phyloP scores from a whole-genome alignment of 208 protist species.

The Trypanosomatidae sp. region DNA sequence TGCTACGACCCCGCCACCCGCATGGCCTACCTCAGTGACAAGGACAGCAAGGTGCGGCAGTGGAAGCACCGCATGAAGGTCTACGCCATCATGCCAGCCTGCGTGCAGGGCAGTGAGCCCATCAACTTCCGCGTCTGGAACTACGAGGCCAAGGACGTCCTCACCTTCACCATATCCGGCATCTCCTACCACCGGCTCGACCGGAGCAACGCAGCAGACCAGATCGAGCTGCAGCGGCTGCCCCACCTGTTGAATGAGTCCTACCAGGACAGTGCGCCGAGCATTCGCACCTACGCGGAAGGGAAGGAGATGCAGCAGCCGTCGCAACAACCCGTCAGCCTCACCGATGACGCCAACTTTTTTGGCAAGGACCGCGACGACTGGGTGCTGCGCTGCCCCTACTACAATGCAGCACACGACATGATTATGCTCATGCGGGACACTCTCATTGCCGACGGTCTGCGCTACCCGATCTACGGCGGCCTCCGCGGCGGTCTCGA shows the following conservation, averaged over 20 bases:
- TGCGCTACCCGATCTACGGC: slow-evolving; percentile 36
- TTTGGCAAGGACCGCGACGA: slow-evolving; percentile 25
- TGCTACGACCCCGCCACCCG: slow-evolving; percentile 42
- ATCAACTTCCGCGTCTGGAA: slow-evolving; percentile 28
- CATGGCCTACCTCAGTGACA: slow-evolving; percentile 47
- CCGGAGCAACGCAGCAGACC: slow-evolving; percentile 11
- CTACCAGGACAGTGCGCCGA: slow-evolving; percentile 9
- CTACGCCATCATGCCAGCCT: slow-evolving; percentile 29
- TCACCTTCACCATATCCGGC: slow-evolving; percentile 27
- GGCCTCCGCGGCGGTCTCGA: slow-evolving; percentile 33
- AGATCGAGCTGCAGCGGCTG: slow-evolving; percentile 26
- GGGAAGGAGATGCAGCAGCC: slow-evolving; percentile 12
- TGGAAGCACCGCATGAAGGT: slow-evolving; percentile 52
- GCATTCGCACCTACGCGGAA: slow-evolving; percentile 18
- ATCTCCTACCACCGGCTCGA: slow-evolving; percentile 26
- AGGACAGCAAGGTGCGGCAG: slow-evolving; percentile 15
- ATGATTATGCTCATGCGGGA: slow-evolving; percentile 35
- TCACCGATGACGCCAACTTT: slow-evolving; percentile 26
- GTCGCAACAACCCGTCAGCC: slow-evolving; percentile 15
- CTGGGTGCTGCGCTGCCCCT: slow-evolving; percentile 28
- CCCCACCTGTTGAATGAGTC: slow-evolving; percentile 20
- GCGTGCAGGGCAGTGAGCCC: slow-evolving; percentile 4
- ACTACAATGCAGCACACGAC: slow-evolving; percentile 23
- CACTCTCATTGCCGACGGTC: slow-evolving; percentile 35
- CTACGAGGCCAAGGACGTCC: slow-evolving; percentile 23